phyloP scores from a whole-genome alignment of 345 rosid genomes.

The Mercurialis annua region DNA sequence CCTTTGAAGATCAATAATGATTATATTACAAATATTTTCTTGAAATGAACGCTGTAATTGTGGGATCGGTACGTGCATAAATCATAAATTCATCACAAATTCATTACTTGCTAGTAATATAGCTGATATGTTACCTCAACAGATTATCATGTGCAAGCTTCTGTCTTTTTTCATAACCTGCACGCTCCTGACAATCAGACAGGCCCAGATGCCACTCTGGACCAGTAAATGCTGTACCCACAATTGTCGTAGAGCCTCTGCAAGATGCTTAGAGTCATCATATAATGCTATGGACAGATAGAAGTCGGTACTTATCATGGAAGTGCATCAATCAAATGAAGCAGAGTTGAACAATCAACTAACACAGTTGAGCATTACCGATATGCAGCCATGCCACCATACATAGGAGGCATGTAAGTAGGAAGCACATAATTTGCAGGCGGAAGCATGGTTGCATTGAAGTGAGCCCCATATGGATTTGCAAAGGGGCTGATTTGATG shows the following conservation, averaged over 20 bases:
- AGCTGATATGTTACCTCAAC: constrained; percentile 21
- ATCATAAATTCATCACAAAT: not conserved
- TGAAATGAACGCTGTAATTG: not conserved
- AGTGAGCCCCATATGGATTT: constrained; percentile 33
- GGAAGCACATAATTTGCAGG: constrained; percentile 26
- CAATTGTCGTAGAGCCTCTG: constrained; percentile 34
- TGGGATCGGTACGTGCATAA: not conserved
- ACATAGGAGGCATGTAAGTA: constrained; percentile 28
- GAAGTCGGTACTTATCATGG: not conserved
- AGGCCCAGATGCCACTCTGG: constrained; percentile 8
- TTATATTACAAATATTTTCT: not conserved
- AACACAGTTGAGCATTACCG: constrained; percentile 25
- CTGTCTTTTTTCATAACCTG: constrained; percentile 22
- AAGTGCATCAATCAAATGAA: not conserved
- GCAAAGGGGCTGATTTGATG: constrained; percentile 27
- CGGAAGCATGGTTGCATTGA: constrained; percentile 28
- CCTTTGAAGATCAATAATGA: too few species aligned
- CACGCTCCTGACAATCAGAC: constrained; percentile 17
- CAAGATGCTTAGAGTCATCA: constrained; percentile 17
- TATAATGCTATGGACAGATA: not conserved
- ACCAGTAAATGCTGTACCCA: constrained; percentile 18
- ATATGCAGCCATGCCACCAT: constrained; percentile 29
- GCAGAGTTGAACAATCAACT: not conserved
- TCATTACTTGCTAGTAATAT: not conserved
- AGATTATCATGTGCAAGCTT: constrained; percentile 19